phyloP scores from a whole-genome alignment of 345 rosid species.

The Carallia brachiata region DNA sequence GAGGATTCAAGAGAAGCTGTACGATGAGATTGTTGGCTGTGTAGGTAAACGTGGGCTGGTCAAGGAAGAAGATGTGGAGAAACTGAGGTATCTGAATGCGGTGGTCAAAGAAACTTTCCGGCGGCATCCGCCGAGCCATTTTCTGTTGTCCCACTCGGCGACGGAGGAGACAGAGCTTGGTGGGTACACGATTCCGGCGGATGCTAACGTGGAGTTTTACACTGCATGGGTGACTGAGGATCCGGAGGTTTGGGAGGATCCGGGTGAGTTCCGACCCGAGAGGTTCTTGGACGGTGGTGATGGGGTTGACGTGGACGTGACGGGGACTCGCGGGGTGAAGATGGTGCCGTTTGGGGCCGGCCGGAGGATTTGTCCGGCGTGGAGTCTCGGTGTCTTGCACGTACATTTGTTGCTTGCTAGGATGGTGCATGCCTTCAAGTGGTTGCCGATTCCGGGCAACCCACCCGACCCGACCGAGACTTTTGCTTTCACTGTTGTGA shows the following conservation, averaged over 20 bases:
- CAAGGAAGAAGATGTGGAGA: conserved; percentile 66
- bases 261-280: conserved; percentile 70
- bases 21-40: conserved; percentile 49
- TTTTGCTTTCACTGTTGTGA: conserved; percentile 89
- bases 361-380: conserved; percentile 87
- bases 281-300: conserved; percentile 85
- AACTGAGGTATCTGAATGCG: conserved; percentile 65
- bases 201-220: conserved; percentile 74
- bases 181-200: conserved; percentile 68
- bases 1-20: conserved; percentile 63
- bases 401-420: conserved; percentile 70
- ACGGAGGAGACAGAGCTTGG: conserved; percentile 65
- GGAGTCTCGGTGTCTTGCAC: conserved; percentile 71
- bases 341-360: conserved; percentile 95
- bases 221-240: conserved; percentile 92
- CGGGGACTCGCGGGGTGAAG: conserved; percentile 75
- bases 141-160: conserved; percentile 74
- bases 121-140: conserved; percentile 95
- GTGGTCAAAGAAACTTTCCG: conserved; percentile 86
- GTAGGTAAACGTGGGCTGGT: conserved; percentile 58
- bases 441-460: conserved; percentile 57
- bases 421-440: conserved; percentile 77
- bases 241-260: conserved; percentile 73
- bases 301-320: conserved; percentile 70
- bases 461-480: conserved; percentile 89